phyloP scores from a whole-genome alignment of 2,329 filamentous ascomycete genomes.

The Dendrostoma leiphaemia region DNA sequence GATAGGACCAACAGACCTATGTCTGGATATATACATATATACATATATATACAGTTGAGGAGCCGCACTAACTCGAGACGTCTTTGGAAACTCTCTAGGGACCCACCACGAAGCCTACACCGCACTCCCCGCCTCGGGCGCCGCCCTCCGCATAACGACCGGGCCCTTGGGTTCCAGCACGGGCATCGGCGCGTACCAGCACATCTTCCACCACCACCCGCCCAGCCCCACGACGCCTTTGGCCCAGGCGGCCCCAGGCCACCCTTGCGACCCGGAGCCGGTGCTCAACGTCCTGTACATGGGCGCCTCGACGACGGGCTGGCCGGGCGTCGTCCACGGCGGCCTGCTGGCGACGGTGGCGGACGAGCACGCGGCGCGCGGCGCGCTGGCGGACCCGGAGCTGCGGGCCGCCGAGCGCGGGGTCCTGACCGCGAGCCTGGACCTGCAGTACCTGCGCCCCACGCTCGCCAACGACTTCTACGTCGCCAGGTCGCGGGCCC shows the following conservation, averaged over 20 bases:
- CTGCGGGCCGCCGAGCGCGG: slow-evolving; percentile 39
- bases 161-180: slow-evolving; percentile 40
- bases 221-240: slow-evolving; percentile 57
- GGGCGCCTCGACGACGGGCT: slow-evolving; percentile 63
- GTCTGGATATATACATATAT: too few relatives aligned
- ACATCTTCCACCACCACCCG: slow-evolving; percentile 60
- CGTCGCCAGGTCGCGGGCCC: slow-evolving; percentile 51
- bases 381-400: slow-evolving; percentile 49
- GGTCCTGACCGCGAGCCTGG: slow-evolving; percentile 52
- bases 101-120: slow-evolving; percentile 14
- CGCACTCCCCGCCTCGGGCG: background rate
- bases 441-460: slow-evolving; percentile 62
- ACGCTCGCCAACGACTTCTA: slow-evolving; percentile 62
- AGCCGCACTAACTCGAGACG: too few relatives aligned
- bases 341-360: slow-evolving; percentile 67
- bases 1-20: too few relatives aligned
- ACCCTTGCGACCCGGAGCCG: background rate
- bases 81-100: too few relatives aligned
- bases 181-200: slow-evolving; percentile 50
- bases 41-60: too few relatives aligned
- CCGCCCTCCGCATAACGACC: slow-evolving; percentile 34
- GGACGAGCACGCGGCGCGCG: slow-evolving; percentile 67
- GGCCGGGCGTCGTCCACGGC: slow-evolving; percentile 71
- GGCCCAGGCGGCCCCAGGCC: background rate
- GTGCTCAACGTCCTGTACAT: slow-evolving; percentile 57